These are phyloP conservation scores for Catunica adiposa DNA, from an alignment of 2,329 filamentous ascomycete species.

Conservation along the genomic window DNA sequence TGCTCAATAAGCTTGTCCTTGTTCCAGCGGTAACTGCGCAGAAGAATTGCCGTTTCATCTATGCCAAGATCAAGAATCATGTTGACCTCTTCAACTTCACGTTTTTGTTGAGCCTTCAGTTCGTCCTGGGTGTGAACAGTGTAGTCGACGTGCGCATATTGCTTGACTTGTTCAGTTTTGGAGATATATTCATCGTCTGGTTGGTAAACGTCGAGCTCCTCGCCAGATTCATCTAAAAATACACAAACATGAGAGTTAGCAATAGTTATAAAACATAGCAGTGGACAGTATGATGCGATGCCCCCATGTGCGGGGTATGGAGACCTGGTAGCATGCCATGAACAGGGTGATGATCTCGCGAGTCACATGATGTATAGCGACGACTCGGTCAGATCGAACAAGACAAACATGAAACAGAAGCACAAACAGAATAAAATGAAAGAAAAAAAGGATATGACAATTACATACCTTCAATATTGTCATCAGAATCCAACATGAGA, in stretches of 20 bases:
- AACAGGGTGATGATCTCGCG: no score
- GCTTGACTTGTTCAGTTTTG: constrained; percentile 44
- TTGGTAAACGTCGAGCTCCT: constrained; percentile 12
- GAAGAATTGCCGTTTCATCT: constrained; percentile 77
- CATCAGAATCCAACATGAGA: constrained; percentile 43
- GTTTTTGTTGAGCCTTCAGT: constrained; percentile 71
- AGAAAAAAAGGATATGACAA: no score
- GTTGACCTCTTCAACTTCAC: constrained; percentile 77
- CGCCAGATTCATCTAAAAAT: constrained; percentile 10
- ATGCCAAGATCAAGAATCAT: constrained; percentile 77
- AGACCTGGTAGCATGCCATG: background rate
- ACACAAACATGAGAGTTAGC: background rate
- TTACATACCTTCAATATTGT: constrained; percentile 6
- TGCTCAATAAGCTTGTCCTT: constrained; percentile 87
- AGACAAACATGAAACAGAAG: no score
- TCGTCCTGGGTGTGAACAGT: constrained; percentile 65
- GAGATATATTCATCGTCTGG: constrained; percentile 5
- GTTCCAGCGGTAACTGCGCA: constrained; percentile 87
- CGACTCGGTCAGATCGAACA: no score
- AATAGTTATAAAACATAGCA: background rate
- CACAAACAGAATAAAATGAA: no score
- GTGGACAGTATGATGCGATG: background rate
- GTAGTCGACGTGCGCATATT: constrained; percentile 64
- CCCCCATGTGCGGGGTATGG: no score
- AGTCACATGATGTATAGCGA: no score